These are phyloP conservation scores for Nadsonia commutata DNA, from an alignment of 1,139 yeast species.

Conservation along the genomic window DNA sequence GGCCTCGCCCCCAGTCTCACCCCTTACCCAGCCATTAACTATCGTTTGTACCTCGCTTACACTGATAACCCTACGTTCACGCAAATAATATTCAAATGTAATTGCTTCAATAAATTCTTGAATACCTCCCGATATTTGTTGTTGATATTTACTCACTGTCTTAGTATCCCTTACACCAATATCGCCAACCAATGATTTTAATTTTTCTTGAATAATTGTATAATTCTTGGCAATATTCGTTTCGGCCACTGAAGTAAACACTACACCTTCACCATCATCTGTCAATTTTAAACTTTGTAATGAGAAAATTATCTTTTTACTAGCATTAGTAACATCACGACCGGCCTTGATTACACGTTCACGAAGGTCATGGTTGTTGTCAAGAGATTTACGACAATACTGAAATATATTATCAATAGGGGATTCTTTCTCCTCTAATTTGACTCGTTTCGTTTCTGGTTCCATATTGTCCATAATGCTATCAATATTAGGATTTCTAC, in stretches of 20 bases:
- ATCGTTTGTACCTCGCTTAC: slow-evolving; percentile 6
- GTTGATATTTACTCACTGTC: slow-evolving; percentile 8
- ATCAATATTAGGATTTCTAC: too few species aligned
- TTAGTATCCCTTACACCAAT: neutral
- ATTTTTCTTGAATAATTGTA: neutral
- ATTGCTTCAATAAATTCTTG: slow-evolving; percentile 30
- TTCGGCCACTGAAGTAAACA: neutral
- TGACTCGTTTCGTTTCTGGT: too few species aligned
- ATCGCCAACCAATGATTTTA: neutral
- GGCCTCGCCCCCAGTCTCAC: neutral
- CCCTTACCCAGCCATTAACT: neutral
- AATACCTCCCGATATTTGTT: slow-evolving; percentile 14
- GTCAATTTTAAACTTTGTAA: neutral
- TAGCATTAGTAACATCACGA: neutral
- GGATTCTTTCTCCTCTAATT: too few species aligned
- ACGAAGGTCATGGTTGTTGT: neutral
- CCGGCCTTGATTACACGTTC: neutral
- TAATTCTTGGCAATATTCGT: neutral
- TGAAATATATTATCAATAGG: too few species aligned
- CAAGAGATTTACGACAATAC: neutral
- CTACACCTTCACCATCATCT: neutral
- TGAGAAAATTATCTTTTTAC: neutral
- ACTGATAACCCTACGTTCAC: slow-evolving; percentile 9
- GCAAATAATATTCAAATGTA: slow-evolving; percentile 24
- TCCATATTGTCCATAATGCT: too few species aligned